Base-by-base conservation (phyloP, 2,329 filamentous ascomycete species). In the Grosmannia huntii region DNA sequence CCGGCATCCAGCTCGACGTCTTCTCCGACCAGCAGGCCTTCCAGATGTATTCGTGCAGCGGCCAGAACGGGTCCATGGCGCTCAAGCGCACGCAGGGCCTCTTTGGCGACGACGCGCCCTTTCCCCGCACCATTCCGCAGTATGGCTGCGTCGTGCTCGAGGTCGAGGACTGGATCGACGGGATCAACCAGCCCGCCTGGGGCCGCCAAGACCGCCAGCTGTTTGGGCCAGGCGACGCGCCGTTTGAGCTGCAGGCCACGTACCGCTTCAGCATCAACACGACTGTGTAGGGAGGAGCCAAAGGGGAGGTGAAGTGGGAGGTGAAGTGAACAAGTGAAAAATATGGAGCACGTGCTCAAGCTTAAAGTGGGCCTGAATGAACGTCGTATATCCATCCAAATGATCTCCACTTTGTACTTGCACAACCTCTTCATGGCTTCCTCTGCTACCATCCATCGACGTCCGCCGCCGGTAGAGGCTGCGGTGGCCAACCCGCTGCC, bases 131-230 rank as follows among this genome's bases (percentile, higher is more conserved):
- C 9, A 85, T 90, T 28, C 78, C 82, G 58, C 69, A 91, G 75
- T 89, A 90, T 67, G 90, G 89, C 36, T 96, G 92, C 71, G 68
- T 96, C 28, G 92, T 96, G 54, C 80, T 96, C 71, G 92, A 96
- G 74, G 89, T 94, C 14, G 83, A 96, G 76, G 90, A 94, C 70
- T 96, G 84, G 82, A 95, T 96, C 67, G 91, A 95, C 68, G 90
- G 80, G 28, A 94, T 97, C 73, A 96, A 96, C 73, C 82, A 95
- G 65, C 91, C 91, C 0, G 82, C 90, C 71, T 96, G 92, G 92
- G 83, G 83, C 60, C 81, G 91, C 58, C 72, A 76, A 53, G 67
- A 67, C 57, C 83, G 78, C 72, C 82, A 86, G 66, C 73, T 86
- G 60, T 85, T 73, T 65, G 76, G 71, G 33, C 83, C 83, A 0